Percentiles rank a stretch among this genome's conserved stretches.
These are phyloP conservation scores for Climacium dendroides DNA, from an alignment of 225 moss, liverwort and hornwort genomes.

Conservation along the genomic window DNA sequence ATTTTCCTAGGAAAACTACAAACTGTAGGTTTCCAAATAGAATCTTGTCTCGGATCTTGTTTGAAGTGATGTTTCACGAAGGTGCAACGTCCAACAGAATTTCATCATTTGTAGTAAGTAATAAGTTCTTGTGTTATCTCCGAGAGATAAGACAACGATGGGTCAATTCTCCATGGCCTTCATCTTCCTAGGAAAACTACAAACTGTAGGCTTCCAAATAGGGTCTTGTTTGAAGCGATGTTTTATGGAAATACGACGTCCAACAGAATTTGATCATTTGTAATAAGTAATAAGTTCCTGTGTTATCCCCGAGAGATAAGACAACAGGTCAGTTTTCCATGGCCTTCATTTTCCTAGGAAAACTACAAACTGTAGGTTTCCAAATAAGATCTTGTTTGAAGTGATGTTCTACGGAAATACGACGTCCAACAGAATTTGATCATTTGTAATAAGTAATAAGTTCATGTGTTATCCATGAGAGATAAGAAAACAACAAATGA, in stretches of 20 bases:
- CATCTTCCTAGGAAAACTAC: no score
- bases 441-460: no score
- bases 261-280: no score
- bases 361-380: background rate
- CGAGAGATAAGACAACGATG: background rate
- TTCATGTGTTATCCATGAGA: accelerated
- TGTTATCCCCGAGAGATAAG: accelerated
- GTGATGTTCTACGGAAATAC: background rate
- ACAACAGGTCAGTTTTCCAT: background rate
- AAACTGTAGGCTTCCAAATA: no score
- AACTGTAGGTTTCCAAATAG: accelerated
- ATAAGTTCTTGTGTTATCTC: background rate
- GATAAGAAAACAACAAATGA: background rate
- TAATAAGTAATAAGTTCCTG: background rate
- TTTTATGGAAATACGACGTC: no score
- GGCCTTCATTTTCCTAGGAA: no score
- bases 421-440: accelerated
- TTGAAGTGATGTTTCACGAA: background rate
- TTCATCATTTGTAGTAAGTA: background rate
- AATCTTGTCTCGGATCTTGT: no score
- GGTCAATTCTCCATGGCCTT: no score
- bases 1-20: background rate
- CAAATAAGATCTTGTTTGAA: background rate
- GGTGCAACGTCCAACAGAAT: accelerated
- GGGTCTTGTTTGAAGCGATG: no score